Conservation (phyloP, 352 stramenopile genomes). For the Globisporangium paddicum region DNA sequence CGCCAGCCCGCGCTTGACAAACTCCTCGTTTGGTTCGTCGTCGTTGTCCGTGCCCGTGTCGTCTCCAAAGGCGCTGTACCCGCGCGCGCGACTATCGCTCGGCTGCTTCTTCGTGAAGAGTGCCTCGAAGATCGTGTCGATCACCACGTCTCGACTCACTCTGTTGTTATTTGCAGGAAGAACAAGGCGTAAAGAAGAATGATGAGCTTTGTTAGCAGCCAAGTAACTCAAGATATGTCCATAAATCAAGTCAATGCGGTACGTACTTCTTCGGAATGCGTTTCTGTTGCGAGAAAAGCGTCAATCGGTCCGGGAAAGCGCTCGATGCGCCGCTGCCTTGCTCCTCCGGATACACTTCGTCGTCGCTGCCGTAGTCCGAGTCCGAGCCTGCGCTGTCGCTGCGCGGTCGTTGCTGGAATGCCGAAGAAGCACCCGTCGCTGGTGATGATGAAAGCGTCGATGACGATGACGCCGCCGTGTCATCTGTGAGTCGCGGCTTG, state of each 20-base stretch:
- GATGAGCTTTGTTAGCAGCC: not conserved
- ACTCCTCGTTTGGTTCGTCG: conserved; percentile 72
- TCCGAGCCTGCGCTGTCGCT: conserved; percentile 39
- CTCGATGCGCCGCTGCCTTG: conserved; percentile 21
- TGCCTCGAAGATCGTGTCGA: conserved; percentile 77
- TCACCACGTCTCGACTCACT: conserved; percentile 73
- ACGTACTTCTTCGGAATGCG: conserved; percentile 54
- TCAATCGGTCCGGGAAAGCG: conserved; percentile 67
- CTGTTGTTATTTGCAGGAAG: conserved; percentile 12
- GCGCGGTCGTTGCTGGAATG: conserved; percentile 22
- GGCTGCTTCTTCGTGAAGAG: conserved; percentile 46
- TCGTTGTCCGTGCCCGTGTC: conserved; percentile 77
- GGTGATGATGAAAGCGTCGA: conserved; percentile 5
- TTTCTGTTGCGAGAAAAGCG: conserved; percentile 79
- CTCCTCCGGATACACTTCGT: conserved; percentile 66
- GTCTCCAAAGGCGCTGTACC: conserved; percentile 64
- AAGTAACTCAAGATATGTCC: too few relatives aligned
- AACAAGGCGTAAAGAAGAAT: not conserved
- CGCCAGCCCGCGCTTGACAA: conserved; percentile 76
- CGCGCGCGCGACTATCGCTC: conserved; percentile 16
- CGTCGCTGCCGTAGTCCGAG: conserved; percentile 44
- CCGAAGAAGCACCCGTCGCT: conserved; percentile 2
- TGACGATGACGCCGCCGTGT: not conserved
- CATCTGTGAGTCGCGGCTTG: conserved; percentile 31
- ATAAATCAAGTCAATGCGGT: not conserved